Evolutionary conservation across 2,329 filamentous ascomycete species (phyloP), one percentile per base, ranked within the genome.

Genomic region (Corniculantispora saksenae): DNA sequence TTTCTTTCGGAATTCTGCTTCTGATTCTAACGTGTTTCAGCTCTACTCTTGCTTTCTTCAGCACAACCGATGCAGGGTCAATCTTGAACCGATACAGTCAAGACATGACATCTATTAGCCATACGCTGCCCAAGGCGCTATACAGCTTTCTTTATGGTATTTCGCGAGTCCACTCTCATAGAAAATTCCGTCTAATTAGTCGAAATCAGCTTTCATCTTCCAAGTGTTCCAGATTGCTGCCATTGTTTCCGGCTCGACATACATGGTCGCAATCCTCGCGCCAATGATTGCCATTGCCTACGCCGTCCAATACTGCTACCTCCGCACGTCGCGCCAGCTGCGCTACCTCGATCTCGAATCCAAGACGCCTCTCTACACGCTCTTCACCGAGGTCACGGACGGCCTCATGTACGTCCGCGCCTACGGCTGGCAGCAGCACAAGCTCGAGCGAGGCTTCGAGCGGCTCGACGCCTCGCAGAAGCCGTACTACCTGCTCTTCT

Each of bases 401-500:
- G 74, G 74, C 1, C 27, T 72, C 1, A 45, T 67, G 0, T 70
- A 67, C 27, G 74, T 81, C 6, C 75, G 78, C 1, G 77, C 79
- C 0, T 75, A 77, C 15, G 71, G 72, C n/a, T 75, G 72, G 72
- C 48, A 67, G 10, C 21, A 38, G 1, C 35, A 69, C 2, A 74
- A 70, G 21, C 65, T 66, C 9, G 62, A 70, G 10, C 67, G 68
- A 3, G 67, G 69, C 35, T 43, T 40, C 43, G 54, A 35, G 45
- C 66, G 66, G 58, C 74, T 86, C 7, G 82, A 69, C 51, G 59
- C 51, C 0, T 75, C 73, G 0, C 74, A 75, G 32, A 65, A 69
- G 27, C 72, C 73, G 1, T 72, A 68, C 17, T 76, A 85, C 65
- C 72, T 80, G 82, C 0, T 69, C 85, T 12, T 81, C 84, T 65